Evolutionary conservation across 1,284 basidiomycete species (phyloP), one percentile per base, ranked within the genome.

Genomic region (Porodaedalea pini): DNA sequence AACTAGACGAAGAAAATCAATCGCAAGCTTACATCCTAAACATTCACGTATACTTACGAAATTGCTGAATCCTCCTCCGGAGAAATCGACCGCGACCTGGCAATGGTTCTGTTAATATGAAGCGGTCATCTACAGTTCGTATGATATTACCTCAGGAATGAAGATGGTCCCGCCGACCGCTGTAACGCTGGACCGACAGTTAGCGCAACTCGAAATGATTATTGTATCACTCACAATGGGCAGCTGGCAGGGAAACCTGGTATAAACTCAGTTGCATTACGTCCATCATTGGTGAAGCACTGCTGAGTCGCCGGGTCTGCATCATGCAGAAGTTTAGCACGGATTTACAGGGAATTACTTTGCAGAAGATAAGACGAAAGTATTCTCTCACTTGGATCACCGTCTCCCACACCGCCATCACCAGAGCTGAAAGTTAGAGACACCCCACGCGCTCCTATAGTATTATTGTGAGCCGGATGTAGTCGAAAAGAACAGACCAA

Each of bases 1-100:
- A 85, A 87, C 78, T 85, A 31, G 17, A 25, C 64, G 21, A 21
- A n/a, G n/a, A n/a, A 17, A 21, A 44, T 39, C 25, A 49, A 15
- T 34, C 4, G 32, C 39, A 39, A 27, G 27, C 13, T 23, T 15
- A n/a, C n/a, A 17, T 29, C 15, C n/a, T n/a, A n/a, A 31, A 15
- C n/a, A 31, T 11, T 10, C 11, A 47, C 17, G 13, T 10, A 11
- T 51, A 67, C 73, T 63, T 57, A 82, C 79, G 55, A 78, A 76
- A 65, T 85, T 75, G 64, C 79, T 82, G 72, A 88, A 88, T 2
- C 87, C 88, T 56, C 86, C 87, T 6, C 87, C 86, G 41, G 82
- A 83, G 67, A 82, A 82, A 63, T 60, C 68, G 0, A 77, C 75
- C 0, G 80, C 82, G 4, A 73, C 73, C 45, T 47, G 27, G 5